Evolutionary conservation across 352 stramenopile genomes (phyloP).

Genomic region (Globisporangium okanoganense): DNA sequence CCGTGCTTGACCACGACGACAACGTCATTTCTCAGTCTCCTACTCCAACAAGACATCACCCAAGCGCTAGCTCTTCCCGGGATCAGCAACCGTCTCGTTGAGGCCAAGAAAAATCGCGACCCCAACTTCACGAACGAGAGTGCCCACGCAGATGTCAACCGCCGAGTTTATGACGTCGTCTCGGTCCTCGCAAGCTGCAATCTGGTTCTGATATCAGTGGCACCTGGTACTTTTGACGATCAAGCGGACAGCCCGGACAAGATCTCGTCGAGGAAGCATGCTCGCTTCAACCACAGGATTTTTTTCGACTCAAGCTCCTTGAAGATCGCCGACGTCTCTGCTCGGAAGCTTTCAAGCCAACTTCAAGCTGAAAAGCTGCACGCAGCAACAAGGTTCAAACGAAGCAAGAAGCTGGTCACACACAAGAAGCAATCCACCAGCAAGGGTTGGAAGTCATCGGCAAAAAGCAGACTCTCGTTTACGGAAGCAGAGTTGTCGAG

Average conservation of each 20-base stretch:
- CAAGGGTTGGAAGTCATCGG: not conserved
- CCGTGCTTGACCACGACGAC: constrained; percentile 53
- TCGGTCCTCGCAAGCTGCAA: constrained; percentile 55
- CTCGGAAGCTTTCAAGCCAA: not conserved
- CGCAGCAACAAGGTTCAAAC: not conserved
- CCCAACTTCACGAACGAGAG: constrained; percentile 13
- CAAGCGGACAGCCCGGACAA: constrained; percentile 23
- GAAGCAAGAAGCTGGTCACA: not conserved
- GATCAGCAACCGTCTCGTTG: constrained; percentile 43
- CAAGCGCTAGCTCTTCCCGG: constrained; percentile 21
- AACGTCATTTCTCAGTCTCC: constrained; percentile 43
- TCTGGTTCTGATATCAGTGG: constrained; percentile 31
- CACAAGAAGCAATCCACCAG: constrained; percentile 3
- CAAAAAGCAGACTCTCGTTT: constrained; percentile 7
- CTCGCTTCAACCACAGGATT: constrained; percentile 53
- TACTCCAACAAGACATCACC: constrained; percentile 41
- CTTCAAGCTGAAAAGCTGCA: constrained; percentile 1
- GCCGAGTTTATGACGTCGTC: constrained; percentile 66
- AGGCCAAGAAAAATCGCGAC: constrained; percentile 32
- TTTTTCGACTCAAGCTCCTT: constrained; percentile 31
- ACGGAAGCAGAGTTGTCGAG: not conserved
- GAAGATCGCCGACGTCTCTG: constrained; percentile 16
- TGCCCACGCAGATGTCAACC: constrained; percentile 38
- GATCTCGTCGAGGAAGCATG: constrained; percentile 33
- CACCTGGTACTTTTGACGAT: constrained; percentile 9